Evolutionary conservation across 352 stramenopile genomes (phyloP), one percentile per base, ranked within the genome.

Genomic region (Globisporangium polare): DNA sequence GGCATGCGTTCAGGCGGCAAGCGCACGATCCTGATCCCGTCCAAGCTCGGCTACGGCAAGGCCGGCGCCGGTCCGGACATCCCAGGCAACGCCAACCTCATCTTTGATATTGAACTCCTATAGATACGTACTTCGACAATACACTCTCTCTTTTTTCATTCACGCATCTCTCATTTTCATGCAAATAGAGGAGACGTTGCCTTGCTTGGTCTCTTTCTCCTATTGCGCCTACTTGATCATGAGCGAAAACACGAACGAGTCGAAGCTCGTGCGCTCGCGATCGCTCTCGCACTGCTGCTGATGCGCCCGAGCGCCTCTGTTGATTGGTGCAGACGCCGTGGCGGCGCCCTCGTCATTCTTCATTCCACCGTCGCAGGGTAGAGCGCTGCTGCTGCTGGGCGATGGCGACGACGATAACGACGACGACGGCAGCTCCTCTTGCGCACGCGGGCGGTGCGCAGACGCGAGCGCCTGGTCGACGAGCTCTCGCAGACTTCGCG

Each of bases 101-200:
- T 96, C 43, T 98, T 98, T 71, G 94, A 98, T 54, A 95, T 98
- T 37, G 94, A 98, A 72, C 63, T 98, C 51, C 67, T 97, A 53
- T 87, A 83, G 65, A 75, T 43, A 55, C 71, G 26, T 41, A 18
- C 61, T 42, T 60, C 46, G 60, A 35, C 26, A 53, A 41, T 24
- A 60, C 12, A 62, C 18, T 15, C 33, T 59, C 18, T 15, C 33
- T 59, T 41, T 43, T 35, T 58, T 54, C 41, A 49, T 50, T 35
- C 37, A 45, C 17, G 5, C 26, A 22, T 20, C 8, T 13, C 12
- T 13, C 10, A 2, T 57, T 18, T 2, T 54, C 33, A 54, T 24
- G 47, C 35, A 41, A n/a, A n/a, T n/a, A n/a, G n/a, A 39, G 9
- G 5, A 41, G 12, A 12, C 33, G 33, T 17, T 15, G 12, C 9